Evolutionary conservation across 108 stramenopile species (phyloP).

Genomic region (Seminavis robusta): DNA sequence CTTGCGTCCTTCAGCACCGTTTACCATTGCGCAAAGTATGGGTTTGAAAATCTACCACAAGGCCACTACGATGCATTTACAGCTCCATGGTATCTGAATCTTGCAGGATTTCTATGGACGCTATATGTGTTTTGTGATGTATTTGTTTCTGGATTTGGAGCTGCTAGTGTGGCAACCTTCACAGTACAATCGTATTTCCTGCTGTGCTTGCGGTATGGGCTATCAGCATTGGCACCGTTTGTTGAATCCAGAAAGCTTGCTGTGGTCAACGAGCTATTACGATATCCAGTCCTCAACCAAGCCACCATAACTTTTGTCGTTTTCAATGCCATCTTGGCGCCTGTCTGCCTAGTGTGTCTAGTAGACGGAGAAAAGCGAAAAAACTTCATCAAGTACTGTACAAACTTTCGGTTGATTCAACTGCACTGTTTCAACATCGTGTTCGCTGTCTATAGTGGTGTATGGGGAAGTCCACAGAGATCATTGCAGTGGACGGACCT

Average conservation of each 20-base stretch:
- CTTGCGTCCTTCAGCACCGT: no score
- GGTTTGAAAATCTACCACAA: no score
- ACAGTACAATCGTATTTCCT: conserved; percentile 68
- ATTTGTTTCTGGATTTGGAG: conserved; percentile 14
- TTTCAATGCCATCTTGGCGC: conserved; percentile 78
- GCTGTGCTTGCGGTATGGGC: conserved; percentile 48
- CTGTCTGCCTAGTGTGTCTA: conserved; percentile 54
- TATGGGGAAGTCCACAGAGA: conserved; percentile 38
- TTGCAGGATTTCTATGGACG: conserved; percentile 43
- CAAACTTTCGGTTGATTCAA: conserved; percentile 60
- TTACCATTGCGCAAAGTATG: no score
- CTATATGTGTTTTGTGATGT: conserved; percentile 21
- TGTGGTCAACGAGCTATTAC: conserved; percentile 36
- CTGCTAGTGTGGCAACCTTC: conserved; percentile 40
- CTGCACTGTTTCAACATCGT: conserved; percentile 73
- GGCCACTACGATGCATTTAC: no score
- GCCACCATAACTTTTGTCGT: conserved; percentile 63
- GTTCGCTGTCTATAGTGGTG: conserved; percentile 43
- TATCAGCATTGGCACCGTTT: conserved; percentile 48
- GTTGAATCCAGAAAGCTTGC: conserved; percentile 29
- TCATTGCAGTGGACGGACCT: conserved; percentile 53
- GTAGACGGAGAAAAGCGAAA: conserved; percentile 35
- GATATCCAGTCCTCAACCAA: conserved; percentile 66
- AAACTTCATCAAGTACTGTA: conserved; percentile 56
- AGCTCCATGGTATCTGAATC: conserved; percentile 43